These are phyloP conservation scores for Cryptosporidium andersoni DNA, from an alignment of 169 alveolate species.

Conservation along the genomic window DNA sequence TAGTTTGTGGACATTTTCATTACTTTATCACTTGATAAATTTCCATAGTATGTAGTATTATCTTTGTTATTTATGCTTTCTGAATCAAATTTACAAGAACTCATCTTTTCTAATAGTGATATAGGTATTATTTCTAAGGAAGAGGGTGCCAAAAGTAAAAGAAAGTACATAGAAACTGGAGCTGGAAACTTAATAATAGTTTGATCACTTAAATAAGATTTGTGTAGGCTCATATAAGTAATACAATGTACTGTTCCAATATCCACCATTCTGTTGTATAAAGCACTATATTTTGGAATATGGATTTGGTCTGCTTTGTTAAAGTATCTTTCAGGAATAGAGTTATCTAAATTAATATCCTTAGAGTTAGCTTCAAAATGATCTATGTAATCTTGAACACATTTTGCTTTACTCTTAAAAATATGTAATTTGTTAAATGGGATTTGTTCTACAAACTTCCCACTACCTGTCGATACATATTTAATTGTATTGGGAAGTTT, in stretches of 20 bases:
- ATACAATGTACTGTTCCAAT: conserved; percentile 51
- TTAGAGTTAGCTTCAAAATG: conserved; percentile 15
- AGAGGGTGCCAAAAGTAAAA: conserved; percentile 26
- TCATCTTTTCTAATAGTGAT: conserved; percentile 38
- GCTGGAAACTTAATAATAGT: conserved; percentile 47
- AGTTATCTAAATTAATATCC: conserved; percentile 16
- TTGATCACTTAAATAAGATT: conserved; percentile 23
- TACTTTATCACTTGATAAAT: not conserved
- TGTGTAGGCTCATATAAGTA: conserved; percentile 40
- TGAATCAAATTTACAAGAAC: not conserved
- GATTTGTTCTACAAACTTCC: conserved; percentile 39
- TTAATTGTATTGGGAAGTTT: conserved; percentile 55
- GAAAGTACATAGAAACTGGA: conserved; percentile 42
- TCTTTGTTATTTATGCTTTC: not conserved
- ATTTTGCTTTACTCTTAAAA: conserved; percentile 10
- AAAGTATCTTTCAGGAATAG: conserved; percentile 13
- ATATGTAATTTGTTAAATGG: conserved; percentile 30
- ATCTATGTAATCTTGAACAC: conserved; percentile 1
- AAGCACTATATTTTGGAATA: conserved; percentile 35
- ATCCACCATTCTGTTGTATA: conserved; percentile 54
- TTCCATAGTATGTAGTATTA: not conserved
- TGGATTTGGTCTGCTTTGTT: too few species aligned
- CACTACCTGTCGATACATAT: conserved; percentile 35
- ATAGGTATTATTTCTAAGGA: conserved; percentile 33
- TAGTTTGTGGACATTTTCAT: not conserved